A percentile compares a stretch with the other conserved stretches of the same genome.
These are phyloP conservation scores for Leccinum truebloodii DNA, from an alignment of 768 basidiomycete species.

Conservation along the genomic window DNA sequence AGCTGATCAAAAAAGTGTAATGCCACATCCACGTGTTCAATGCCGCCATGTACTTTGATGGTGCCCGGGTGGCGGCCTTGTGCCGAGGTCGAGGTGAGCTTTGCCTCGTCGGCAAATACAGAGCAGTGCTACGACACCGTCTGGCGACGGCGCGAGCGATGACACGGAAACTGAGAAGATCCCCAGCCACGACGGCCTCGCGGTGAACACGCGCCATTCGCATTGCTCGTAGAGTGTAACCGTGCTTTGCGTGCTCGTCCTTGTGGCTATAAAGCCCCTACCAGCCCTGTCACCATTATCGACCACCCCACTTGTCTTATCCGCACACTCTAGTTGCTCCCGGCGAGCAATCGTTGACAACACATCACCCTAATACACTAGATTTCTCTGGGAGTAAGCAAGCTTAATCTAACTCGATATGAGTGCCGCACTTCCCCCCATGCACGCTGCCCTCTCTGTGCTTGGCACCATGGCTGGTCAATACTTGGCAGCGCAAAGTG, in stretches of 20 bases:
- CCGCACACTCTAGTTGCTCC: slow-evolving; percentile 30
- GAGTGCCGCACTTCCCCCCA: slow-evolving; percentile 33
- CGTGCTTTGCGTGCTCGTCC: slow-evolving; percentile 11
- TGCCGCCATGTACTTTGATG: slow-evolving; percentile 4
- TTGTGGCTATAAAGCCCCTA: slow-evolving; percentile 29
- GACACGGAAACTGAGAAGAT: slow-evolving; percentile 10
- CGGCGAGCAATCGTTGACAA: slow-evolving; percentile 28
- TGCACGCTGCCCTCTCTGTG: slow-evolving; percentile 38
- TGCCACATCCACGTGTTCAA: slow-evolving; percentile 18
- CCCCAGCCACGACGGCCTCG: slow-evolving; percentile 26
- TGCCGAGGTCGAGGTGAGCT: slow-evolving; percentile 12
- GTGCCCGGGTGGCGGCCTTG: slow-evolving; percentile 14
- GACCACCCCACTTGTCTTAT: slow-evolving; percentile 49
- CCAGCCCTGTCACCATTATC: slow-evolving; percentile 6
- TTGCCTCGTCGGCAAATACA: slow-evolving; percentile 21
- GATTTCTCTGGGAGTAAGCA: slow-evolving; percentile 8
- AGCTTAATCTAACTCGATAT: slow-evolving; percentile 22
- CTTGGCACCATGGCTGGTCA: slow-evolving; percentile 39
- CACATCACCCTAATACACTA: slow-evolving; percentile 3
- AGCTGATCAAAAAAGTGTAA: slow-evolving; percentile 9
- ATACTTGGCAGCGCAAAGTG: slow-evolving; percentile 34
- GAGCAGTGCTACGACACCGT: slow-evolving; percentile 7
- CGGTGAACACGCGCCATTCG: slow-evolving; percentile 34
- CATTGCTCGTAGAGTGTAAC: slow-evolving; percentile 22
- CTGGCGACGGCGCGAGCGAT: slow-evolving; percentile 14